Conservation (phyloP, 257 asterid species). For the Ehretia macrophylla region DNA sequence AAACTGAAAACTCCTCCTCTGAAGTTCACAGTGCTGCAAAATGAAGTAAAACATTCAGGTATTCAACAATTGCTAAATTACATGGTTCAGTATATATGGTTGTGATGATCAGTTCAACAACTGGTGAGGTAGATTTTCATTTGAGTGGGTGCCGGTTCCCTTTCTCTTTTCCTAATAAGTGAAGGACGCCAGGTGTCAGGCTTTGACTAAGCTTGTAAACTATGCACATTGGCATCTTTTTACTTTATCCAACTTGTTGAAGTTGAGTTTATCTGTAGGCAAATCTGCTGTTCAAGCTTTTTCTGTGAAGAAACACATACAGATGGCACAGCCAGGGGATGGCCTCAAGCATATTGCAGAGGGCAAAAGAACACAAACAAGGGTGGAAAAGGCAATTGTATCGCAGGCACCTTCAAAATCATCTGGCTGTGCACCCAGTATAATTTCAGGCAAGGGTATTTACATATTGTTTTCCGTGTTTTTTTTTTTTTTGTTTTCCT, state of each 20-base stretch:
- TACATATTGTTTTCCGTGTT: neutral
- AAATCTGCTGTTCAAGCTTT: neutral
- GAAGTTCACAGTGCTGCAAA: constrained; percentile 10
- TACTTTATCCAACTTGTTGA: neutral
- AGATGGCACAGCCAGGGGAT: constrained; percentile 13
- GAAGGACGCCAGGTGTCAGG: neutral
- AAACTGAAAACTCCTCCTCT: constrained; percentile 12
- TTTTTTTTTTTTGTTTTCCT: neutral
- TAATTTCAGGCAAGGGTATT: constrained; percentile 39
- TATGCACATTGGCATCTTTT: neutral
- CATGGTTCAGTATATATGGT: neutral
- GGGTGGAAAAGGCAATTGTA: constrained; percentile 7
- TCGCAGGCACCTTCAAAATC: constrained; percentile 17
- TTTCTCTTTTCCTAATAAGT: neutral
- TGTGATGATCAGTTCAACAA: too few relatives aligned
- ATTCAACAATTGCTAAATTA: neutral
- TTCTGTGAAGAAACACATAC: constrained; percentile 13
- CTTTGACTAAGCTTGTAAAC: neutral
- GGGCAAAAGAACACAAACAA: constrained; percentile 16
- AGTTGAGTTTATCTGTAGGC: neutral
- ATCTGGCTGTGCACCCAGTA: constrained; percentile 14
- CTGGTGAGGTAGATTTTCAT: too few relatives aligned
- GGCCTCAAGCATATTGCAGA: neutral
- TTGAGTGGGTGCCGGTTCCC: neutral
- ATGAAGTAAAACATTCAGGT: constrained; percentile 10